Base-by-base conservation (phyloP, 2,329 filamentous ascomycete species). In the Teratosphaeria gauchensis region DNA sequence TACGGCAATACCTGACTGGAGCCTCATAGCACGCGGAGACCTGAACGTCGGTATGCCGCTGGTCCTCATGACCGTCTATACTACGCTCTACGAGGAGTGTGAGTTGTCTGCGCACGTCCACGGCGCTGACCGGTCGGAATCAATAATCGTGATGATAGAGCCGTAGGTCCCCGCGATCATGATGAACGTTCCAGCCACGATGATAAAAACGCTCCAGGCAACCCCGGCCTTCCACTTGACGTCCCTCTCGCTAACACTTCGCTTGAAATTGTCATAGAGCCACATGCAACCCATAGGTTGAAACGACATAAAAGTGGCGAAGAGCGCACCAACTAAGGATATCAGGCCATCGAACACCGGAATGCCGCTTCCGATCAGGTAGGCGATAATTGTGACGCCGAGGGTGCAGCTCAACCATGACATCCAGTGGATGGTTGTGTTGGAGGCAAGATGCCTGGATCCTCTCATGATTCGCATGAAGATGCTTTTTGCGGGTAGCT, bases 381-480 rank as follows among this genome's bases (percentile, higher is more conserved):
- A 82, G 11, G 76, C 72, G 46, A 79, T 64, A 3, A 75, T 65
- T 0, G 72, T 69, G 53, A 81, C 69, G 0, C 66, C 66, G 11
- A 73, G 63, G 0, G 76, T 79, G 57, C 75, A 76, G 16, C 70
- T 68, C 0, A 82, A 64, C 80, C 80, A 83, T 0, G 75, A 77
- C 0, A 65, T 68, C 80, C 79, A 81, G 63, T 82, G 80, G 0
- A 77, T 62, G 12, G 73, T 21, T 0, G 76, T 78, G 68, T 80
- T 81, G 16, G 71, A 67, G 63, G 80, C 77, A 1, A 83, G 70
- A 42, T 82, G 80, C 2, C 61, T 65, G 0, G 78, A 77, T 61
- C 78, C 74, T 14, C 80, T 73, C 14, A 83, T 71, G 19, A 81
- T 74, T 3, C 80, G 76, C 30, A 83, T 79, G 63, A 82, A 82